Evolutionary conservation across 2,329 filamentous ascomycete genomes (phyloP), one percentile per base, ranked within the genome.

Genomic region (Helotiales sp.): DNA sequence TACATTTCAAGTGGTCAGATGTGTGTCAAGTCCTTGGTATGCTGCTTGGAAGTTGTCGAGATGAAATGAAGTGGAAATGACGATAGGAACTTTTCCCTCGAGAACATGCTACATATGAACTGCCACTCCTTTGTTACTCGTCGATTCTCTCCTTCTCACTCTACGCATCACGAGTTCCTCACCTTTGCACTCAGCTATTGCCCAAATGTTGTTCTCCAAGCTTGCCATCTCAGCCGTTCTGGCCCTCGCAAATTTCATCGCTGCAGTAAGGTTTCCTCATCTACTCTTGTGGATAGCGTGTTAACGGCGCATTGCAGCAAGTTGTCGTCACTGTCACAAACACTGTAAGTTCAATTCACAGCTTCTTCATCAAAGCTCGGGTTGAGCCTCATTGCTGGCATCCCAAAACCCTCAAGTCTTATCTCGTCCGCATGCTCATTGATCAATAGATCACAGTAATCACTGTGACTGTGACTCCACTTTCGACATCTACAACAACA

Each of bases 171-270:
- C 12, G 34, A 36, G 34, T 5, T 33, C n/a, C 46, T 34, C 29
- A 31, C 12, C 15, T n/a, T 31, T 27, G 25, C 13, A 48, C 22
- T 3, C 27, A 30, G 27, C n/a, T 13, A 15, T 24, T 27, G 46
- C 42, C 53, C 52, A 38, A 8, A 61, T 55, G 55, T 36, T 51
- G 17, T 54, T 58, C 48, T 48, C 48, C n/a, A 61, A 46, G 34
- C n/a, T 56, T 30, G 40, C 34, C 13, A 7, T 58, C 10, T 52
- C 46, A 25, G 57, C 55, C 2, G 38, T 61, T 1, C 55, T 55
- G 22, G 59, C 55, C 19, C 42, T 58, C 27, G 55, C 52, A 25
- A 49, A 48, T 22, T 55, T 36, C 12, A 36, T 49, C n/a, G 49
- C 44, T 2, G 25, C 59, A 10, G 54, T 60, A 49, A 49, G 54